Evolutionary conservation across 495 filamentous ascomycete species (phyloP).

Genomic region (Penicillium cataractarum): DNA sequence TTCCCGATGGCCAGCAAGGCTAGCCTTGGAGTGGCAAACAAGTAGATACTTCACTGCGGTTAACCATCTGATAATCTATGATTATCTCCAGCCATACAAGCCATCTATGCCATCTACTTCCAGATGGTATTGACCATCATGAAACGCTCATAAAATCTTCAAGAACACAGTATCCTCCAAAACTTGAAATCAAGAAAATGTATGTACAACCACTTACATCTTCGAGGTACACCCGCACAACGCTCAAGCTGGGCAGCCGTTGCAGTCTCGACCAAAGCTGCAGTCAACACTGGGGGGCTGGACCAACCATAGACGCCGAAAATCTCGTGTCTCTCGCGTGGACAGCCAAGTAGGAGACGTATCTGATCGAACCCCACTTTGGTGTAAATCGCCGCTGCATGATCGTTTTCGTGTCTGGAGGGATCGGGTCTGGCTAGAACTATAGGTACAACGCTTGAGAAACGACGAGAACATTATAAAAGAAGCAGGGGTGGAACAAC

Average conservation of each 20-base stretch:
- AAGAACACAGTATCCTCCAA: neutral
- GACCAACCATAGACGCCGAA: constrained; percentile 23
- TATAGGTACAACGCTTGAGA: constrained; percentile 12
- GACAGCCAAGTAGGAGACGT: constrained; percentile 28
- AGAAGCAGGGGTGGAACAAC: neutral
- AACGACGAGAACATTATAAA: constrained; percentile 17
- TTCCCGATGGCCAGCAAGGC: constrained; percentile 18
- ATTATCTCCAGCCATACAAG: neutral
- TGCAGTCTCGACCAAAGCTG: constrained; percentile 31
- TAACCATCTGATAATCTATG: neutral
- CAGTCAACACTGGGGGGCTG: constrained; percentile 19
- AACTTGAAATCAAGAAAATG: neutral
- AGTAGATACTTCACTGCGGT: neutral
- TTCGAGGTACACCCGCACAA: constrained; percentile 18
- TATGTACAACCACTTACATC: constrained; percentile 13
- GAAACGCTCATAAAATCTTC: too few species aligned
- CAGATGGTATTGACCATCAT: neutral
- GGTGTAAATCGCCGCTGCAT: constrained; percentile 27
- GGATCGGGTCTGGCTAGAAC: constrained; percentile 14
- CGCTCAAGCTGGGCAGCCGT: constrained; percentile 11
- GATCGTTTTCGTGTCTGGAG: constrained; percentile 24
- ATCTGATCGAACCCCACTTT: constrained; percentile 25
- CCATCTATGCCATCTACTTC: neutral
- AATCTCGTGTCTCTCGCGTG: constrained; percentile 27
- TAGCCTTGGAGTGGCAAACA: constrained; percentile 9